A percentile compares a stretch with the other conserved stretches of the same genome.
Evolutionary conservation across 805 yeast species (phyloP).

Genomic region (Candida easanensis): DNA sequence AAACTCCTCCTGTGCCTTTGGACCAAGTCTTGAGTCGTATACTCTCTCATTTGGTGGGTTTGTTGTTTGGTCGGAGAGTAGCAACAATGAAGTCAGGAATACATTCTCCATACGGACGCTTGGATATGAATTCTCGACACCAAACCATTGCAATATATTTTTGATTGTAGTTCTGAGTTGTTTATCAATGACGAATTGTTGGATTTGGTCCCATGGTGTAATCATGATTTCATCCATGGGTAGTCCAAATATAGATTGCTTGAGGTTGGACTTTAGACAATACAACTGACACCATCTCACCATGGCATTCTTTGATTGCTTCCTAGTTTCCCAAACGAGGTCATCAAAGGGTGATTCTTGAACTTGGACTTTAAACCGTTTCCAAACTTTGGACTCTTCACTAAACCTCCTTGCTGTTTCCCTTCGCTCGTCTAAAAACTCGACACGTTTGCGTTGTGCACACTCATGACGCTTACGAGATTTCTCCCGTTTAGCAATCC

Average conservation of each 20-base stretch:
- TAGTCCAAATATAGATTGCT: not conserved
- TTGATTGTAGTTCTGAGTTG: not conserved
- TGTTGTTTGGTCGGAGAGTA: conserved; percentile 4
- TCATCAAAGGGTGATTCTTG: not conserved
- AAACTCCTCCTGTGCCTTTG: not conserved
- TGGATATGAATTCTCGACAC: not conserved
- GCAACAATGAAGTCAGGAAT: conserved; percentile 4
- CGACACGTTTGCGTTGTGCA: conserved; percentile 6
- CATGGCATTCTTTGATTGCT: not conserved
- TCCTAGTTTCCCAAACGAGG: not conserved
- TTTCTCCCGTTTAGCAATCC: not conserved
- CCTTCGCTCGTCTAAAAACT: conserved; percentile 4
- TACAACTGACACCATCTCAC: not conserved
- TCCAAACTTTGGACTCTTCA: conserved; percentile 6
- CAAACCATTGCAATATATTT: not conserved
- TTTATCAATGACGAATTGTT: not conserved
- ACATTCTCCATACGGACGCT: conserved; percentile 6
- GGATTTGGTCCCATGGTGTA: not conserved
- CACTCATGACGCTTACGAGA: not conserved
- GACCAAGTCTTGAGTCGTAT: conserved; percentile 1
- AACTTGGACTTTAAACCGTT: conserved; percentile 1
- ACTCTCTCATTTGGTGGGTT: not conserved
- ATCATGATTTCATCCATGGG: not conserved
- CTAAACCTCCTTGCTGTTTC: conserved; percentile 11
- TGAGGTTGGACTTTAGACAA: not conserved